phyloP scores from a whole-genome alignment of 257 asterid genomes.

The Solanum virginianum region DNA sequence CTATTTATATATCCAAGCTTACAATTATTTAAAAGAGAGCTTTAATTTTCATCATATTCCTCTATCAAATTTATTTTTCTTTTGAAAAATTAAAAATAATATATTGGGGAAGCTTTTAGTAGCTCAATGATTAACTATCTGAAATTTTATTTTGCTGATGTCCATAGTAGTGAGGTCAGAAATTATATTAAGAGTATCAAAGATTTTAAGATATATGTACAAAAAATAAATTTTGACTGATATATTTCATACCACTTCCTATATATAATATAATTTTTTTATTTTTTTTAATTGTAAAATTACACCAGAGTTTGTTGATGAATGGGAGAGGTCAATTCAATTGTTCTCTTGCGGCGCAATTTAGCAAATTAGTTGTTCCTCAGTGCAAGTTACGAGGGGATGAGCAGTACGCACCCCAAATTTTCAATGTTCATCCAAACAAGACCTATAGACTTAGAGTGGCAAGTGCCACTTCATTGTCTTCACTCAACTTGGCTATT shows the following conservation, averaged over 20 bases:
- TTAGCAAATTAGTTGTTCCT: constrained; percentile 14
- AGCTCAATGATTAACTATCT: too few species aligned
- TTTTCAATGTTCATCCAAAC: constrained; percentile 50
- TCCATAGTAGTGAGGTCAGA: too few species aligned
- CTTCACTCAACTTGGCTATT: constrained; percentile 73
- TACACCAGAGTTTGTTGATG: constrained; percentile 37
- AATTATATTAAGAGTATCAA: too few species aligned
- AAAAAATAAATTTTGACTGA: too few species aligned
- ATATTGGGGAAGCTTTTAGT: too few species aligned
- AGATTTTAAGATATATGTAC: too few species aligned
- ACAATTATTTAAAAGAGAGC: too few species aligned
- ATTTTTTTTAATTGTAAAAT: not conserved
- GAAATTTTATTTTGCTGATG: too few species aligned
- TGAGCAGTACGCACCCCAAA: constrained; percentile 64
- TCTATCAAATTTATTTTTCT: not conserved
- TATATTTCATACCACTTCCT: too few species aligned
- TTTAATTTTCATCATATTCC: too few species aligned
- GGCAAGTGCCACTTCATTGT: constrained; percentile 65
- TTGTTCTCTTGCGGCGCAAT: constrained; percentile 54
- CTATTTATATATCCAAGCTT: too few species aligned
- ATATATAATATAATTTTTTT: not conserved
- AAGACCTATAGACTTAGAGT: constrained; percentile 74
- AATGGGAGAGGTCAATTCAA: constrained; percentile 88
- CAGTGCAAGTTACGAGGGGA: constrained; percentile 49
- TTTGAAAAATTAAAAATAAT: too few species aligned